Evolutionary conservation across 257 asterid species (phyloP), one percentile per base, ranked within the genome.

Genomic region (Fraxinus pennsylvanica): DNA sequence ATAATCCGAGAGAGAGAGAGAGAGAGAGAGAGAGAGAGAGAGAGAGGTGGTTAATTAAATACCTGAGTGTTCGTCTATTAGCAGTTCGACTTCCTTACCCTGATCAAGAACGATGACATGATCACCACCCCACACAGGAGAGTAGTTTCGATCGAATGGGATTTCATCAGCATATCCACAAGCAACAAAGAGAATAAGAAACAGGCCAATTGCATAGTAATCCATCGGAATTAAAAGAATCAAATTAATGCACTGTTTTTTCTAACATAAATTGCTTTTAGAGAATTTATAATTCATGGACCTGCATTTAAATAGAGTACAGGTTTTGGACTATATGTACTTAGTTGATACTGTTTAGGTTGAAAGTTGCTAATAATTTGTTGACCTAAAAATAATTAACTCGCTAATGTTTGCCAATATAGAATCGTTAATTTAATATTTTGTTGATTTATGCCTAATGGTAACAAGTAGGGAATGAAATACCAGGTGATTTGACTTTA

Each of bases 31-130:
- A 30, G 33, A 30, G 43, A 6, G 9, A 38, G 43, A 38, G 43
- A 43, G 50, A 43, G 50, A 2, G 4, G 15, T 5, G 0, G 52
- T 54, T n/a, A 29, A 27, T 17, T 0, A 19, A 27, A 8, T 29
- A 82, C 80, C 80, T 35, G 80, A 54, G 8, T 39, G 3, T 61
- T 74, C 47, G 66, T 82, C 85, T 14, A 82, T 7, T 15, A n/a
- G 29, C n/a, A 82, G 77, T 25, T 75, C 66, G 71, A 82, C 82
- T 70, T 69, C 52, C 6, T 65, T 70, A 69, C 80, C 82, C 4
- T 75, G 68, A 39, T 74, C 71, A 59, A 25, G 68, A 35, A 74
- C 15, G 7, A 27, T 70, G 6, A 82, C 52, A 70, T 78, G 85
- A 69, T 82, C 43, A 50, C 71, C 67, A 43, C 85, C 85, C 71